These are phyloP conservation scores for Xylaria sp. DNA, from an alignment of 2,329 filamentous ascomycete species.

Conservation along the genomic window DNA sequence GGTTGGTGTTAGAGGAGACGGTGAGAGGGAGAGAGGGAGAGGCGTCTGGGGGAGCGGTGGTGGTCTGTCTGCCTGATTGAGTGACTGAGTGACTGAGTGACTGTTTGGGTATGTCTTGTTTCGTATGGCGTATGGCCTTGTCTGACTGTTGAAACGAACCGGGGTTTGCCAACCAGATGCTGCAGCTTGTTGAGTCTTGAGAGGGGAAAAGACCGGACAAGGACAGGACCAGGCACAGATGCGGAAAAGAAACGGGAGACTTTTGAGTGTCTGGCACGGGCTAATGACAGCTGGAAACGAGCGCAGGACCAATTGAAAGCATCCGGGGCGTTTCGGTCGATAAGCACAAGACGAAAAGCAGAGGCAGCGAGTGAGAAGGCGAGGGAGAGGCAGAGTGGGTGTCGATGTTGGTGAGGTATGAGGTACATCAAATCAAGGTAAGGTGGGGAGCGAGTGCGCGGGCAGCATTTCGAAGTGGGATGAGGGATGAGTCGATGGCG, in stretches of 20 bases:
- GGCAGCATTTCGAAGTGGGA: conserved; percentile 22
- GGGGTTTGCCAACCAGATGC: conserved; percentile 22
- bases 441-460: background rate
- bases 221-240: conserved; percentile 9
- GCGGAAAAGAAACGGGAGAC: conserved; percentile 14
- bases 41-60: background rate
- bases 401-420: conserved; percentile 24
- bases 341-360: conserved; percentile 19
- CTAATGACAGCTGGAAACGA: conserved; percentile 30
- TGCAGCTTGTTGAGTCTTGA: conserved; percentile 26
- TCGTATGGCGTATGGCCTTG: conserved; percentile 26
- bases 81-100: conserved; percentile 13
- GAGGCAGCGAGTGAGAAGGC: conserved; percentile 19
- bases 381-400: conserved; percentile 24
- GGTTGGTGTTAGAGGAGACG: conserved; percentile 6
- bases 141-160: conserved; percentile 32
- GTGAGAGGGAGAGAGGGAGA: conserved; percentile 8
- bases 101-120: conserved; percentile 23
- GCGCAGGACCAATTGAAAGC: conserved; percentile 23
- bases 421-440: background rate
- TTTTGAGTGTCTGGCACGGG: conserved; percentile 9
- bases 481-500: conserved; percentile 14
- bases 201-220: background rate
- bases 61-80: conserved; percentile 22
- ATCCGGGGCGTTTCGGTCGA: conserved; percentile 18